phyloP scores from a whole-genome alignment of 228 moss, liverwort and hornwort species.

The Sphagnum magellanicum region DNA sequence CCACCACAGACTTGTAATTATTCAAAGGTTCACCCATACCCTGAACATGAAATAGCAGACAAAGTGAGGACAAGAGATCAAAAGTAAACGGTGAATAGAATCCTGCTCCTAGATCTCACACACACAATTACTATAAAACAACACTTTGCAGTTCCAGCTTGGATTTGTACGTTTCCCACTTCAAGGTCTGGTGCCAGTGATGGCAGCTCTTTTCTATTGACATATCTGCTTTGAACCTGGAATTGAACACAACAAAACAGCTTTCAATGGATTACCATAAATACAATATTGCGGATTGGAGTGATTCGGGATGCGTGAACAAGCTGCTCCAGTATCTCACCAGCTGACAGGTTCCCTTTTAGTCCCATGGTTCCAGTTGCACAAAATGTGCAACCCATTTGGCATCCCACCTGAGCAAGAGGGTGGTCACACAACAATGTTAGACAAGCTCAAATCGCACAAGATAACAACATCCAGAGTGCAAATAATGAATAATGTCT shows the following conservation, averaged over 20 bases:
- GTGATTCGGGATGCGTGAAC: slow-evolving; percentile 85
- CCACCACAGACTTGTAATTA: slow-evolving; percentile 81
- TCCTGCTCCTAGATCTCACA: too few species aligned
- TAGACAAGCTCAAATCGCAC: too few species aligned
- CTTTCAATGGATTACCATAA: slow-evolving; percentile 51
- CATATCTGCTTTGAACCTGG: neutral
- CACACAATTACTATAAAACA: neutral
- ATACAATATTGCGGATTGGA: slow-evolving; percentile 87
- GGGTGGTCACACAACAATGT: neutral
- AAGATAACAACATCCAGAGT: too few species aligned
- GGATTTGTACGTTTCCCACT: too few species aligned
- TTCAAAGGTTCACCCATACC: slow-evolving; percentile 99
- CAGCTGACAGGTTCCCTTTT: slow-evolving; percentile 83
- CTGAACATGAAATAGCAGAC: slow-evolving; percentile 17
- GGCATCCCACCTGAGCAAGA: slow-evolving; percentile 73
- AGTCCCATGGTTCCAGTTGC: slow-evolving; percentile 99
- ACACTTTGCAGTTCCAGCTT: neutral
- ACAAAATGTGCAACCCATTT: slow-evolving; percentile 99
- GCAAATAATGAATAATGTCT: too few species aligned
- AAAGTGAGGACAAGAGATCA: neutral
- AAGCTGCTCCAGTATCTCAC: slow-evolving; percentile 95
- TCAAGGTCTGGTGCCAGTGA: neutral
- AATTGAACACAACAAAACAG: neutral
- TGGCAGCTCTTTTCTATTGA: neutral
- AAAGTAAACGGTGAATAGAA: neutral